phyloP scores from a whole-genome alignment of 805 yeast genomes.

The Phaffomyces antillensis region DNA sequence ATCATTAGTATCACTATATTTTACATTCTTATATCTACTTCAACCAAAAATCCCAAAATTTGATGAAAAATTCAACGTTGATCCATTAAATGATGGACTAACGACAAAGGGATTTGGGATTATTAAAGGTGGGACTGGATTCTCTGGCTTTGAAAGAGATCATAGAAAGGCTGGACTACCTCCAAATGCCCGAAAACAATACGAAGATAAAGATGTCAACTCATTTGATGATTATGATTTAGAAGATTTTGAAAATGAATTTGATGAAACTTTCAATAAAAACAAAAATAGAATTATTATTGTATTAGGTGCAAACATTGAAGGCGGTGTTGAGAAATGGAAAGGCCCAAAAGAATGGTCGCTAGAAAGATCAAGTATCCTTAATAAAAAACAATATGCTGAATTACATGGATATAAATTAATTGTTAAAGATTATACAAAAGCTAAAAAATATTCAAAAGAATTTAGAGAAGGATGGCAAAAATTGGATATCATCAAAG shows the following conservation, averaged over 20 bases:
- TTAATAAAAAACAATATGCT: slow-evolving; percentile 43
- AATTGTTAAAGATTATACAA: slow-evolving; percentile 38
- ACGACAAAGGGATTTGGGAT: slow-evolving; percentile 20
- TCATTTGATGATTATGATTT: slow-evolving; percentile 11
- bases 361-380: slow-evolving; percentile 39
- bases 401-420: slow-evolving; percentile 41
- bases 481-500: slow-evolving; percentile 31
- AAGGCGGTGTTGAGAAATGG: slow-evolving; percentile 34
- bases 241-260: slow-evolving; percentile 3
- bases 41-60: too few relatives aligned
- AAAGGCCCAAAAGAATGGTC: slow-evolving; percentile 36
- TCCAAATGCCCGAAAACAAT: slow-evolving; percentile 13
- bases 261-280: slow-evolving; percentile 5
- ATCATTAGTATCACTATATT: too few relatives aligned
- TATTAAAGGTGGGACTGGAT: slow-evolving; percentile 23
- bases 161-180: slow-evolving; percentile 21
- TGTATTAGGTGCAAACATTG: slow-evolving; percentile 33
- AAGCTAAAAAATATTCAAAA: slow-evolving; percentile 40
- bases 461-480: slow-evolving; percentile 44
- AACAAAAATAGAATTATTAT: slow-evolving; percentile 28
- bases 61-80: background rate
- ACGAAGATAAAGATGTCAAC: slow-evolving; percentile 8
- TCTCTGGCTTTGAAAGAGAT: slow-evolving; percentile 14
- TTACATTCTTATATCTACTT: too few relatives aligned
- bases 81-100: slow-evolving; percentile 13